These are phyloP conservation scores for Phytophthora hybrid DNA, from an alignment of 352 stramenopile species.

Conservation along the genomic window DNA sequence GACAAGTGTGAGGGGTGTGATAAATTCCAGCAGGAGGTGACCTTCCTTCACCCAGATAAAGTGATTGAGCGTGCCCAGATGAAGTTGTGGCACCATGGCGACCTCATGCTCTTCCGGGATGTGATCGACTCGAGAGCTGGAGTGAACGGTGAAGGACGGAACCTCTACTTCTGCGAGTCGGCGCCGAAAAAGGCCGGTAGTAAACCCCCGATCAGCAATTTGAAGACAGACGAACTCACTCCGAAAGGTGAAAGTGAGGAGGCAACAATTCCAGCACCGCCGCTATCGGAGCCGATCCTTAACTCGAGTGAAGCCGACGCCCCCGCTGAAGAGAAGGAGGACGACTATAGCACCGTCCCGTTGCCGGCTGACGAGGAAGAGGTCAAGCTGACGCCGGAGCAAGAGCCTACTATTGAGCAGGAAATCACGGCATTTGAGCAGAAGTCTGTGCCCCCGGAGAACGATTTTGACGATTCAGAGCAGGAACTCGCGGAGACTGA, in stretches of 20 bases:
- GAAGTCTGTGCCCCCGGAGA: neutral
- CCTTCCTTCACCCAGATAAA: conserved; percentile 35
- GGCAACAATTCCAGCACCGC: neutral
- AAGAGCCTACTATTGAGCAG: neutral
- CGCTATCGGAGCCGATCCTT: neutral
- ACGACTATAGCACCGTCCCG: neutral
- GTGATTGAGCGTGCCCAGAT: conserved; percentile 35
- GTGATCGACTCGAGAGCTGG: conserved; percentile 25
- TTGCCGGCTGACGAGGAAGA: neutral
- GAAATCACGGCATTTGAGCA: neutral
- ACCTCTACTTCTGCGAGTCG: conserved; percentile 31
- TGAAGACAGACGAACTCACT: neutral
- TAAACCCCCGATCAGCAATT: neutral
- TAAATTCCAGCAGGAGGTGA: conserved; percentile 3
- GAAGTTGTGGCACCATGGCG: conserved; percentile 39
- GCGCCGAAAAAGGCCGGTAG: neutral
- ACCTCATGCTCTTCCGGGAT: conserved; percentile 31
- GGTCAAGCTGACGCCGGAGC: neutral
- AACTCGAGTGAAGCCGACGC: neutral
- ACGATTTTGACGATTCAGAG: neutral
- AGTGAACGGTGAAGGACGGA: conserved; percentile 11
- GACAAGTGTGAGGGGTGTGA: conserved; percentile 24
- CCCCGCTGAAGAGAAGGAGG: conserved; percentile 14
- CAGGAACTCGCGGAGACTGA: neutral
- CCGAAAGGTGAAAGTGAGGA: neutral